Percentiles rank a stretch among this genome's conserved stretches.
Conservation (phyloP, 768 basidiomycete species). For the Scleroderma citrinum region DNA sequence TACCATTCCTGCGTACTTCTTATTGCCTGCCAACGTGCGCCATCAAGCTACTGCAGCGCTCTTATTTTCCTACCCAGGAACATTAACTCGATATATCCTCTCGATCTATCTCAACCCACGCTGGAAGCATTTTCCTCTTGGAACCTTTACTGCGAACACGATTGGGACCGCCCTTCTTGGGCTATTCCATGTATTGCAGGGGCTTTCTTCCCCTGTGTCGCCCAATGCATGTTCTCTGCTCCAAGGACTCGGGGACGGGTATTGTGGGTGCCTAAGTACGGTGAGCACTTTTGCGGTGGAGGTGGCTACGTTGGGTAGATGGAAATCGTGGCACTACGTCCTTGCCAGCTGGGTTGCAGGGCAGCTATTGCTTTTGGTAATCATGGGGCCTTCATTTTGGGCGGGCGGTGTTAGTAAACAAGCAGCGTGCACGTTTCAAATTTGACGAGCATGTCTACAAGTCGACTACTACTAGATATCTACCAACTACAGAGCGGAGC, state of each 20-base stretch:
- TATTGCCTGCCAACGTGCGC: conserved; percentile 61
- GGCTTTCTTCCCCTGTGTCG: conserved; percentile 35
- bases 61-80: conserved; percentile 85
- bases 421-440: conserved; percentile 43
- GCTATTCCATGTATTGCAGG: conserved; percentile 65
- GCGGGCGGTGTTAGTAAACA: conserved; percentile 40
- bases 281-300: conserved; percentile 92
- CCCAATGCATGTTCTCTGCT: conserved; percentile 61
- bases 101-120: conserved; percentile 66
- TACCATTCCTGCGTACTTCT: conserved; percentile 73
- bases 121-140: conserved; percentile 59
- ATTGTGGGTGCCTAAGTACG: conserved; percentile 92
- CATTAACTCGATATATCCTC: conserved; percentile 76
- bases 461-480: too few species aligned
- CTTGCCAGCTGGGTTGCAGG: conserved; percentile 60
- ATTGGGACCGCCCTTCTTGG: conserved; percentile 82
- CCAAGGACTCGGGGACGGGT: conserved; percentile 84
- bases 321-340: conserved; percentile 65
- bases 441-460: too few species aligned
- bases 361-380: conserved; percentile 64
- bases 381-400: conserved; percentile 66
- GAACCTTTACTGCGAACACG: conserved; percentile 72
- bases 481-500: conserved; percentile 21
- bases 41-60: conserved; percentile 82
- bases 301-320: conserved; percentile 46